Conservation (phyloP, 768 basidiomycete species). For the Tubosaeta sp. region DNA sequence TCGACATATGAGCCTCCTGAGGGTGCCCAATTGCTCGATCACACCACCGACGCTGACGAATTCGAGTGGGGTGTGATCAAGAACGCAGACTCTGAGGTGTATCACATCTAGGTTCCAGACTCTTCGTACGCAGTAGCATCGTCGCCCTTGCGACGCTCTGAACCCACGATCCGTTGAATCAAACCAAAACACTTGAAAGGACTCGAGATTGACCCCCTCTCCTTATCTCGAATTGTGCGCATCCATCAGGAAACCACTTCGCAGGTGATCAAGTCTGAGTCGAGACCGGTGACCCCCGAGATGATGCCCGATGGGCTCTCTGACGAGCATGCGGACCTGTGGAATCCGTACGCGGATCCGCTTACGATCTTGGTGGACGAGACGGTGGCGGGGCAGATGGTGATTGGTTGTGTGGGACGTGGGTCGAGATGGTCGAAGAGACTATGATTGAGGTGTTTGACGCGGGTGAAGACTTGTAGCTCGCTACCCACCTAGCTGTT, state of each 20-base stretch:
- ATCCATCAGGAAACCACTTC: no score
- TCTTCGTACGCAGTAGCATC: constrained; percentile 42
- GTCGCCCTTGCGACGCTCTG: not conserved
- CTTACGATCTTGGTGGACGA: constrained; percentile 29
- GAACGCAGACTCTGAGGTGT: constrained; percentile 57
- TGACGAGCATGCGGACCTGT: constrained; percentile 19
- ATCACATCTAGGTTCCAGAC: constrained; percentile 69
- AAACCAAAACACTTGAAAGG: constrained; percentile 61
- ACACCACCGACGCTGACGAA: constrained; percentile 39
- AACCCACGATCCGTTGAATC: constrained; percentile 37
- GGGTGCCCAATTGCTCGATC: constrained; percentile 45
- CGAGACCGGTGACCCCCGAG: not conserved
- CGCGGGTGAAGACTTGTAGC: not conserved
- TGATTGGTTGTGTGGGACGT: constrained; percentile 27
- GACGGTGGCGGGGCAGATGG: constrained; percentile 10
- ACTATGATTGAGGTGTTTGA: not conserved
- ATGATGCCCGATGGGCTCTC: not conserved
- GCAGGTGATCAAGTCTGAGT: no score
- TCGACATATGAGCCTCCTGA: constrained; percentile 61
- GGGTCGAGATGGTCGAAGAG: constrained; percentile 30
- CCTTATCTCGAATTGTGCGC: constrained; percentile 36
- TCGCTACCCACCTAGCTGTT: no score
- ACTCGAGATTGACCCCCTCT: constrained; percentile 43
- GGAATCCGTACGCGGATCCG: constrained; percentile 34
- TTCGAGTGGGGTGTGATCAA: constrained; percentile 70